phyloP scores from a whole-genome alignment of 2,329 filamentous ascomycete genomes.

The Colletotrichum euphorbiae region DNA sequence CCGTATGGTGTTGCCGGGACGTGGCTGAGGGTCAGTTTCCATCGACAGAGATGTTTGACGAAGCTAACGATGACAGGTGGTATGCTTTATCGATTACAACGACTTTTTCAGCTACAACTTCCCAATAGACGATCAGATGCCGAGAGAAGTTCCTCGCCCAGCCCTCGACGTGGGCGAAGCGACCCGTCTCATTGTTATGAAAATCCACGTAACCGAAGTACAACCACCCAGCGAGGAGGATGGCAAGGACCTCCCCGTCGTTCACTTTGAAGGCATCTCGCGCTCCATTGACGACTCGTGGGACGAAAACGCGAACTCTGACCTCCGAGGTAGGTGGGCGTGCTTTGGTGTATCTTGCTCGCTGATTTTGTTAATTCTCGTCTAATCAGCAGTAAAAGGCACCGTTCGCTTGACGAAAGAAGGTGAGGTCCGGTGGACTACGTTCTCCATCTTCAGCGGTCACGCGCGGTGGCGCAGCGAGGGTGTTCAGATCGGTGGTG shows the following conservation, averaged over 20 bases:
- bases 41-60: background rate
- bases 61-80: slow-evolving; percentile 46
- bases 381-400: slow-evolving; percentile 55
- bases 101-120: slow-evolving; percentile 83
- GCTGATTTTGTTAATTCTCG: slow-evolving; percentile 16
- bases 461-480: slow-evolving; percentile 82
- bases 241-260: slow-evolving; percentile 69
- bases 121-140: slow-evolving; percentile 54
- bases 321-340: slow-evolving; percentile 67
- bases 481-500: slow-evolving; percentile 78
- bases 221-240: slow-evolving; percentile 69
- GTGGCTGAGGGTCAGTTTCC: slow-evolving; percentile 73
- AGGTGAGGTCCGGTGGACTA: slow-evolving; percentile 81
- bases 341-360: slow-evolving; percentile 21
- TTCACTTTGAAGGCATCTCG: slow-evolving; percentile 74
- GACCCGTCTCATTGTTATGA: slow-evolving; percentile 77
- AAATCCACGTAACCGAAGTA: slow-evolving; percentile 70
- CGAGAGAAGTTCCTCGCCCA: slow-evolving; percentile 54
- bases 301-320: slow-evolving; percentile 77
- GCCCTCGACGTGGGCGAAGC: slow-evolving; percentile 74
- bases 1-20: slow-evolving; percentile 78
- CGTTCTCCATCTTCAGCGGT: slow-evolving; percentile 71
- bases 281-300: slow-evolving; percentile 71
- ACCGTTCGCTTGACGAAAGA: slow-evolving; percentile 73
- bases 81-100: slow-evolving; percentile 72